Evolutionary conservation across 2,329 filamentous ascomycete species (phyloP).

Genomic region (Colletotrichum echinochloae): DNA sequence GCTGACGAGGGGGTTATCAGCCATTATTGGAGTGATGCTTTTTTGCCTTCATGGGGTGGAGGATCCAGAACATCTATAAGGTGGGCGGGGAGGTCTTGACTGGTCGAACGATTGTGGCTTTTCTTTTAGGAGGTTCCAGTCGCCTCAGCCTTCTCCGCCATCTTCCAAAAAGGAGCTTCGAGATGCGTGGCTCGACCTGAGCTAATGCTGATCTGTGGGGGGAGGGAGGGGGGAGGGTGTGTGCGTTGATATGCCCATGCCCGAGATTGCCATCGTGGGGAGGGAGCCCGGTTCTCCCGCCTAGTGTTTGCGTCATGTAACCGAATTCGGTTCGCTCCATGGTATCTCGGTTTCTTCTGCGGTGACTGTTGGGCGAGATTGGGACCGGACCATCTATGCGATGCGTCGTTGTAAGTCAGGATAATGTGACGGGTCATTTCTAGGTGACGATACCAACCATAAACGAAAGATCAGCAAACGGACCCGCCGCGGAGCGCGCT

Average conservation of each 20-base stretch:
- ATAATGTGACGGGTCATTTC: constrained; percentile 31
- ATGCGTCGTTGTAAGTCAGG: constrained; percentile 8
- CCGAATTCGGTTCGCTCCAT: constrained; percentile 1
- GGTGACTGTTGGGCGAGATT: neutral
- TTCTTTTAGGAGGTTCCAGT: neutral
- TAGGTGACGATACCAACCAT: neutral
- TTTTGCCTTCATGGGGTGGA: neutral
- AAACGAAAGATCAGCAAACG: neutral
- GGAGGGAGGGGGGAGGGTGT: neutral
- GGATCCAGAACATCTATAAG: neutral
- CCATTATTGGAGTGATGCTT: neutral
- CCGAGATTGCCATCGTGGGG: neutral
- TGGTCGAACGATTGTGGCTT: neutral
- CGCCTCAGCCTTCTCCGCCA: constrained; percentile 1
- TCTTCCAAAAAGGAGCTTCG: constrained; percentile 6
- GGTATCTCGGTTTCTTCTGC: constrained; percentile 13
- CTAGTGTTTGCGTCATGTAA: constrained; percentile 3
- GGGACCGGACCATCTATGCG: neutral
- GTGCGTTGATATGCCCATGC: neutral
- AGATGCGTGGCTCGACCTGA: neutral
- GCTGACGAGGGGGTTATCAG: neutral
- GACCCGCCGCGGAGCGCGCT: neutral
- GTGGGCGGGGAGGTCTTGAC: neutral
- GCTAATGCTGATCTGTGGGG: neutral
- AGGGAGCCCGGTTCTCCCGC: neutral